phyloP scores from a whole-genome alignment of 2,329 filamentous ascomycete genomes.

The Proliferodiscus dingleyae region DNA sequence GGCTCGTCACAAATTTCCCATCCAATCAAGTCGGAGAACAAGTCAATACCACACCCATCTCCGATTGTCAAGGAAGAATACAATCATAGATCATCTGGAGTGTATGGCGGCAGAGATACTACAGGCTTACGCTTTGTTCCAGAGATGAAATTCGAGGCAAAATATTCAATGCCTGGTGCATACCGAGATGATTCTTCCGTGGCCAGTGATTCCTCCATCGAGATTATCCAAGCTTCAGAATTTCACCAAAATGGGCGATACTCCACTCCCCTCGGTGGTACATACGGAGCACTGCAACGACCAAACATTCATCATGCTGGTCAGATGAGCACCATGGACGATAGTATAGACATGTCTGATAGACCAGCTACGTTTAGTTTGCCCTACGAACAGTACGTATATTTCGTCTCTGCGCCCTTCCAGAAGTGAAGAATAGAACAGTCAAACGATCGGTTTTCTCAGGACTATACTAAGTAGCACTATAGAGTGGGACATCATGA shows the following conservation, averaged over 20 bases:
- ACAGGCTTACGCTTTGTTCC: background rate
- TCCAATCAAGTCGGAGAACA: slow-evolving; percentile 8
- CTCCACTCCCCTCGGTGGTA: background rate
- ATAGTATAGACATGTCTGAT: no score
- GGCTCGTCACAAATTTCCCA: background rate
- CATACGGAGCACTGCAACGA: background rate
- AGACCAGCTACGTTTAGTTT: no score
- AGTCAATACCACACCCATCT: slow-evolving; percentile 8
- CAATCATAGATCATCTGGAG: background rate
- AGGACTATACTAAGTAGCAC: no score
- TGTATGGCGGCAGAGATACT: background rate
- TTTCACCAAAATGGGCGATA: slow-evolving; percentile 27
- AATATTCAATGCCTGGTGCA: slow-evolving; percentile 15
- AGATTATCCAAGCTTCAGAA: slow-evolving; percentile 26
- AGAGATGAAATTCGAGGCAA: background rate
- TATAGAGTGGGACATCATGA: no score
- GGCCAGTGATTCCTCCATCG: slow-evolving; percentile 28
- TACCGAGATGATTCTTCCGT: slow-evolving; percentile 20
- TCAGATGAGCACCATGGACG: no score
- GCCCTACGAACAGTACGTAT: no score
- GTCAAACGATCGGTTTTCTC: no score
- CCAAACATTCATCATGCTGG: no score
- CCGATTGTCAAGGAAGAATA: background rate
- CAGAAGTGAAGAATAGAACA: no score
- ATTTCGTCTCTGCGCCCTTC: no score